Base-by-base conservation (phyloP, 345 rosid genomes). In the Hirschfeldia incana region DNA sequence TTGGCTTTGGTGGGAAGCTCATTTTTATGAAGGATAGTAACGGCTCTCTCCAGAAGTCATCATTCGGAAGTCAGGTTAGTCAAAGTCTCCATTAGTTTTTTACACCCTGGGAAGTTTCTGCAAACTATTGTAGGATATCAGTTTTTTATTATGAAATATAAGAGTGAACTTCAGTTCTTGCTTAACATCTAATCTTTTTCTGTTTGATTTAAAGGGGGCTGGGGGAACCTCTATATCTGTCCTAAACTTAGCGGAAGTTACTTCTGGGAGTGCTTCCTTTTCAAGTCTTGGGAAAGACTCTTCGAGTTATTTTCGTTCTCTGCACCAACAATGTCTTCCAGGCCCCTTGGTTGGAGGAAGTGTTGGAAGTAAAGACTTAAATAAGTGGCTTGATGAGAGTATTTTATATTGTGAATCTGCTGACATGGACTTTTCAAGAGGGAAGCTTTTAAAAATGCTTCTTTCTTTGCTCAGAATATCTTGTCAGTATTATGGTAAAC, bases 1-100 rank as follows among this genome's bases (percentile, higher is more conserved):
- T 96, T 82, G 99, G 99, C n/a, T 96, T 96, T 87, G 98, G 98
- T 73, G 99, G 99, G 74, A 95, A 91, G 81, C 89, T 95, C 70
- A 72, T 93, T 73, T 85, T 95, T 34, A 87, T 93, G 93, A 95
- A 89, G 84, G 89, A 88, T 82, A 59, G 42, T 57, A 73, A 70
- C 70, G 69, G 58, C 5, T 82, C 87, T 74, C 83, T 81, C 15
- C 88, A 83, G 73, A 88, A 80, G 65, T 76, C 89, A 75, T 79
- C 87, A 37, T 86, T 86, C 83, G 89, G 87, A 67, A 83, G 68
- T 78, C 97, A 91, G 99, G 99, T 95, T 87, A 85, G 90, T 29
- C 67, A 65, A 26, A 62, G 59, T 55, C 49, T 46, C 27, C 49
- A 15, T 59, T 70, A 64, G 46, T 49, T 61, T 28, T 66, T 68